A percentile compares a stretch with the other conserved stretches of the same genome.
phyloP scores from a whole-genome alignment of 129 eudicot species.

The Cynara cardunculus region DNA sequence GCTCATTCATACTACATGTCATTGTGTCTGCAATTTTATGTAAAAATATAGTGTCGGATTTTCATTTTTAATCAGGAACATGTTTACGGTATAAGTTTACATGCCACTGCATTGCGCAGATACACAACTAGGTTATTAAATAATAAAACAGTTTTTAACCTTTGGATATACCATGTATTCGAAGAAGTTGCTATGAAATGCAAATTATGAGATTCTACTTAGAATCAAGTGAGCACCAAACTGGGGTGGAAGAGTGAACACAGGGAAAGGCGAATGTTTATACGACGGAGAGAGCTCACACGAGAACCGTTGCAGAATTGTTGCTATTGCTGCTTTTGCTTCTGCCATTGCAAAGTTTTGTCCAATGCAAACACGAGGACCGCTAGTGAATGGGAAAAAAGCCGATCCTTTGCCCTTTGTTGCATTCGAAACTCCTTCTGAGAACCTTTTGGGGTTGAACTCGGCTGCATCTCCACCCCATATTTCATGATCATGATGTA shows the following conservation, averaged over 20 bases:
- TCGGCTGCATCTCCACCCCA: slow-evolving; percentile 61
- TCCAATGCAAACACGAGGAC: slow-evolving; percentile 64
- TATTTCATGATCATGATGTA: slow-evolving; percentile 43
- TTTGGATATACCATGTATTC: background rate
- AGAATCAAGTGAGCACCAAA: slow-evolving; percentile 54
- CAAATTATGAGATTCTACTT: slow-evolving; percentile 11
- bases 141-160: background rate
- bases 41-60: too few relatives aligned
- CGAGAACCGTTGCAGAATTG: slow-evolving; percentile 48
- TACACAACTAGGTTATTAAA: background rate
- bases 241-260: slow-evolving; percentile 47
- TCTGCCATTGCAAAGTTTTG: slow-evolving; percentile 57
- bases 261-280: slow-evolving; percentile 45
- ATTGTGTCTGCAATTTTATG: too few relatives aligned
- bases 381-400: slow-evolving; percentile 56
- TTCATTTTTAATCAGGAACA: too few relatives aligned
- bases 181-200: background rate
- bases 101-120: background rate
- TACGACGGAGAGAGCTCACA: slow-evolving; percentile 60
- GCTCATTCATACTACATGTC: too few relatives aligned
- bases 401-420: slow-evolving; percentile 29
- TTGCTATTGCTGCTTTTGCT: slow-evolving; percentile 47
- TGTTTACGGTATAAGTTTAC: background rate
- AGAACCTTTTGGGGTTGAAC: slow-evolving; percentile 65
- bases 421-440: slow-evolving; percentile 46